A percentile compares a stretch with the other conserved stretches of the same genome.
These are phyloP conservation scores for Lasiosphaeriaceae sp. DNA, from an alignment of 495 filamentous ascomycete species.

Conservation along the genomic window DNA sequence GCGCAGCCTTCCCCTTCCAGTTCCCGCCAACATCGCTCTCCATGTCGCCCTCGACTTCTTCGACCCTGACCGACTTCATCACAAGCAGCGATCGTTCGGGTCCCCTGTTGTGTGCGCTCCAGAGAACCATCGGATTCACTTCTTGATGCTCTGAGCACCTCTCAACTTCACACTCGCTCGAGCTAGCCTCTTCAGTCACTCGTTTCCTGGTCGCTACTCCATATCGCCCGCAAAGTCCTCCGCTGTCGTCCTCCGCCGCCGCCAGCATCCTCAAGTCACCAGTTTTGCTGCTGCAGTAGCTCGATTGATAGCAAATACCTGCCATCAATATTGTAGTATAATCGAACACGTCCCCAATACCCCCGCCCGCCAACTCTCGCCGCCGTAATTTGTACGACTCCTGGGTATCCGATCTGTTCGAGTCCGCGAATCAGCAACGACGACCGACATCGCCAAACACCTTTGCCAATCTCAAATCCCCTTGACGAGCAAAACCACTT, in stretches of 20 bases:
- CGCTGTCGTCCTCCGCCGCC: neutral
- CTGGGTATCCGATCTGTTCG: too few species aligned
- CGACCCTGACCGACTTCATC: constrained; percentile 10
- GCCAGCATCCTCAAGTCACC: too few species aligned
- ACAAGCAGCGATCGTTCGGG: constrained; percentile 6
- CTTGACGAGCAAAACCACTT: neutral
- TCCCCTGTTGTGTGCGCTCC: neutral
- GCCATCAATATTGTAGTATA: too few species aligned
- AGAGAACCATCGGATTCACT: constrained; percentile 10
- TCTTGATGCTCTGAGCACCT: constrained; percentile 13
- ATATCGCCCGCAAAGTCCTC: too few species aligned
- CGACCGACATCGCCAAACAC: neutral
- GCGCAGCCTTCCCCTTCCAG: constrained; percentile 13
- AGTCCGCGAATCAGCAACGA: neutral
- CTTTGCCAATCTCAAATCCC: neutral
- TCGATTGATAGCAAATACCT: too few species aligned
- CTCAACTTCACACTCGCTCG: constrained; percentile 36
- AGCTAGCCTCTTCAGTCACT: constrained; percentile 52
- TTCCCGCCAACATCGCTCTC: constrained; percentile 19
- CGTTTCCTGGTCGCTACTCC: constrained; percentile 32
- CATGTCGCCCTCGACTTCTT: constrained; percentile 13
- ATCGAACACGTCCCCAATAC: too few species aligned
- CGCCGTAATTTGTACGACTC: too few species aligned
- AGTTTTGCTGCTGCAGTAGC: too few species aligned
- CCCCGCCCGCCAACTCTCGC: too few species aligned